phyloP scores from a whole-genome alignment of 2,329 filamentous ascomycete genomes.

The Penicillium sp. region DNA sequence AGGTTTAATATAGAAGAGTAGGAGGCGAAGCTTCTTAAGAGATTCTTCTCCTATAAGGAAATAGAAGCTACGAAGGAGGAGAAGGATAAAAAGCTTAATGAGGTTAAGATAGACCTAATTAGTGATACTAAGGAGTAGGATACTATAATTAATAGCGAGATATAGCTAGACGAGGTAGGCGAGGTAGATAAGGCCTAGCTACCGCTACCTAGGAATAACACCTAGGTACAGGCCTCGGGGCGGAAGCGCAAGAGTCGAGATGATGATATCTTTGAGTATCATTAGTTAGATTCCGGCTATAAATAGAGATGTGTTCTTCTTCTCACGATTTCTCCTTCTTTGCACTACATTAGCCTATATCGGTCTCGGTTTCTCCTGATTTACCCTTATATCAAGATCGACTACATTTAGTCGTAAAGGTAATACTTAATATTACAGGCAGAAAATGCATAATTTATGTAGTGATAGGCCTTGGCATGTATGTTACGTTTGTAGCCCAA shows the following conservation, averaged over 20 bases:
- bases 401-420: background rate
- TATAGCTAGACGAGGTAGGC: too few species aligned
- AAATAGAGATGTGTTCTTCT: constrained; percentile 6
- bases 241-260: background rate
- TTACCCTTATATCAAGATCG: constrained; percentile 1
- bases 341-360: too few species aligned
- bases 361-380: constrained; percentile 3
- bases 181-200: too few species aligned
- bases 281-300: background rate
- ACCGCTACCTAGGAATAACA: too few species aligned
- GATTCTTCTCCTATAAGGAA: too few species aligned
- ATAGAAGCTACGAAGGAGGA: too few species aligned
- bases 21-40: too few species aligned
- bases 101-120: too few species aligned
- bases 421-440: background rate
- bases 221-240: background rate
- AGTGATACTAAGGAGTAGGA: too few species aligned
- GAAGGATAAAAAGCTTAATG: too few species aligned
- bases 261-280: background rate
- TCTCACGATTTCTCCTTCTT: constrained; percentile 4
- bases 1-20: too few species aligned
- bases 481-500: constrained; percentile 8
- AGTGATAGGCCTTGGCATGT: background rate
- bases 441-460: constrained; percentile 8
- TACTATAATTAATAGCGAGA: too few species aligned